These are phyloP conservation scores for Globisporangium canariense DNA, from an alignment of 352 stramenopile genomes.

Conservation along the genomic window DNA sequence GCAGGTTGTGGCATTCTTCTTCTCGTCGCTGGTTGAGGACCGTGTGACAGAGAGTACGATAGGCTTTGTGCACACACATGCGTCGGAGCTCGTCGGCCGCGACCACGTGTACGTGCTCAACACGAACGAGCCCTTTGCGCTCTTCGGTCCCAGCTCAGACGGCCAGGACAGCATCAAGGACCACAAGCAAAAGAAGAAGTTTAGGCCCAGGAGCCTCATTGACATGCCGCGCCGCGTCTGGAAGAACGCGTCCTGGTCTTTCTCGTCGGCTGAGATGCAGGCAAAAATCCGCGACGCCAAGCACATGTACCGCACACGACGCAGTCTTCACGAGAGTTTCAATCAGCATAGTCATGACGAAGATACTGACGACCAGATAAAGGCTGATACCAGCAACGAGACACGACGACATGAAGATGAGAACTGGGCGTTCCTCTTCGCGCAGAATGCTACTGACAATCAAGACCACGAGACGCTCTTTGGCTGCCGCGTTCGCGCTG, in stretches of 20 bases:
- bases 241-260: slow-evolving; percentile 21
- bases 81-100: slow-evolving; percentile 14
- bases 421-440: slow-evolving; percentile 15
- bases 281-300: slow-evolving; percentile 11
- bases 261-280: slow-evolving; percentile 13
- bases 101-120: slow-evolving; percentile 15
- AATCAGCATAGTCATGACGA: neutral
- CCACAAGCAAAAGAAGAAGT: neutral
- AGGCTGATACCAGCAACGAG: neutral
- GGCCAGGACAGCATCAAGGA: neutral
- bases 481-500: slow-evolving; percentile 9
- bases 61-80: slow-evolving; percentile 8
- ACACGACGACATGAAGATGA: neutral
- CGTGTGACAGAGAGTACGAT: slow-evolving; percentile 14
- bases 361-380: neutral
- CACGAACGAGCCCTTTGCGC: neutral
- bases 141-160: neutral
- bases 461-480: slow-evolving; percentile 15
- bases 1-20: slow-evolving; percentile 23
- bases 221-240: slow-evolving; percentile 7
- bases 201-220: slow-evolving; percentile 2
- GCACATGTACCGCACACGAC: slow-evolving; percentile 5
- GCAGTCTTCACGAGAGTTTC: slow-evolving; percentile 7
- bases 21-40: slow-evolving; percentile 14
- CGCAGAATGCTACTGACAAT: neutral